Evolutionary conservation across 2,329 filamentous ascomycete species (phyloP).

Genomic region (Fusarium sp.): DNA sequence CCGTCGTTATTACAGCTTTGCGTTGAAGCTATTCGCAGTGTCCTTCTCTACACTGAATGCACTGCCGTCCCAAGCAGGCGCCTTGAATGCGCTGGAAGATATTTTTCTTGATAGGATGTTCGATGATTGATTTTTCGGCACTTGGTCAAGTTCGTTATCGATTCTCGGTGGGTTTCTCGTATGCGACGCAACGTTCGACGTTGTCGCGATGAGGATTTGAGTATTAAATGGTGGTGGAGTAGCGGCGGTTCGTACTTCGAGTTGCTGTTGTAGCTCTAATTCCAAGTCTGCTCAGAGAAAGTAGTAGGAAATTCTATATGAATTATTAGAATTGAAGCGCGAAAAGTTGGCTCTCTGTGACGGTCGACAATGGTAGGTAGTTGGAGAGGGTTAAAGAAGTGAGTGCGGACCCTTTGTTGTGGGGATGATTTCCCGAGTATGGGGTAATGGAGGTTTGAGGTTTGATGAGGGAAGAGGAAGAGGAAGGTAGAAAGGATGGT

Average conservation of each 20-base stretch:
- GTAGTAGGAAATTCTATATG: neutral
- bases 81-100: slow-evolving; percentile 8
- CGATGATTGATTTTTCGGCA: neutral
- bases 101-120: neutral
- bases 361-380: neutral
- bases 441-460: slow-evolving; percentile 34
- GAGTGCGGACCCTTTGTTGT: slow-evolving; percentile 36
- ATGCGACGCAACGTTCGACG: slow-evolving; percentile 1
- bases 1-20: slow-evolving; percentile 4
- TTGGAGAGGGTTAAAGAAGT: neutral
- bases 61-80: slow-evolving; percentile 17
- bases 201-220: neutral
- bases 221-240: neutral
- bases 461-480: slow-evolving; percentile 15
- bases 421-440: slow-evolving; percentile 40
- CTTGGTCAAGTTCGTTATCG: neutral
- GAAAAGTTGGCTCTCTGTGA: slow-evolving; percentile 7
- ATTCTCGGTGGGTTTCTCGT: neutral
- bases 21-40: slow-evolving; percentile 18
- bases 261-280: neutral
- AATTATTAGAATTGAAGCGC: slow-evolving; percentile 7
- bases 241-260: neutral
- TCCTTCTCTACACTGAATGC: slow-evolving; percentile 11
- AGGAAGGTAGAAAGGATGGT: slow-evolving; percentile 1
- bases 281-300: neutral